phyloP scores from a whole-genome alignment of 257 asterid species.

The Voacanga thouarsii region DNA sequence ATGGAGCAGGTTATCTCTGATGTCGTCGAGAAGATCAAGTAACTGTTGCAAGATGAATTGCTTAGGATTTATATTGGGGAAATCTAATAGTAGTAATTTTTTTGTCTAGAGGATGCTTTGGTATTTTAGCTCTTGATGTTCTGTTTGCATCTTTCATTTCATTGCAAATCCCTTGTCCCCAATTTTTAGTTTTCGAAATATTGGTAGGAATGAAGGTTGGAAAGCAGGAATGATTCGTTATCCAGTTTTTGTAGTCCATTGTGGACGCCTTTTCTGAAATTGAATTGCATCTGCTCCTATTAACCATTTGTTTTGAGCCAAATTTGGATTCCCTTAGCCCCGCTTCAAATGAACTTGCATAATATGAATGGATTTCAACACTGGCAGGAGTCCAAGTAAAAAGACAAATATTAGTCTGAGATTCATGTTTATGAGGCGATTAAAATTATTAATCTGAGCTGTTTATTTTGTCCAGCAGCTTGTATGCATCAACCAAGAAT shows the following conservation, averaged over 20 bases:
- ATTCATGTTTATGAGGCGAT: no score
- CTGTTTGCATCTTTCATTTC: not conserved
- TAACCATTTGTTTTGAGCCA: no score
- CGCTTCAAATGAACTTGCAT: not conserved
- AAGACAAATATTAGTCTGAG: no score
- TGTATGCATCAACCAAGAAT: no score
- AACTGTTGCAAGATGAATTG: not conserved
- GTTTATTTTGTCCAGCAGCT: no score
- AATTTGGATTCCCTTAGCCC: not conserved
- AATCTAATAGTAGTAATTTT: not conserved
- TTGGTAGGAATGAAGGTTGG: not conserved
- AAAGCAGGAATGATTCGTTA: not conserved
- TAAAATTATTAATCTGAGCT: no score
- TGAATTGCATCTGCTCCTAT: not conserved
- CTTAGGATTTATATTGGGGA: not conserved
- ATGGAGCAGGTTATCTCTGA: constrained; percentile 65
- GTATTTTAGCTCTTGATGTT: not conserved
- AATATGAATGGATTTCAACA: no score
- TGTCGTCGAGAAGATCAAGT: constrained; percentile 50
- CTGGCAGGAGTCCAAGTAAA: no score
- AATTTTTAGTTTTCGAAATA: not conserved
- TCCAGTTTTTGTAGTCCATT: not conserved
- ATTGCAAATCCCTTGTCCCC: not conserved
- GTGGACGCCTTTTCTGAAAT: not conserved
- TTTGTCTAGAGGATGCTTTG: not conserved